These are phyloP conservation scores for Claviceps sp. DNA, from an alignment of 2,329 filamentous ascomycete species.

Conservation along the genomic window DNA sequence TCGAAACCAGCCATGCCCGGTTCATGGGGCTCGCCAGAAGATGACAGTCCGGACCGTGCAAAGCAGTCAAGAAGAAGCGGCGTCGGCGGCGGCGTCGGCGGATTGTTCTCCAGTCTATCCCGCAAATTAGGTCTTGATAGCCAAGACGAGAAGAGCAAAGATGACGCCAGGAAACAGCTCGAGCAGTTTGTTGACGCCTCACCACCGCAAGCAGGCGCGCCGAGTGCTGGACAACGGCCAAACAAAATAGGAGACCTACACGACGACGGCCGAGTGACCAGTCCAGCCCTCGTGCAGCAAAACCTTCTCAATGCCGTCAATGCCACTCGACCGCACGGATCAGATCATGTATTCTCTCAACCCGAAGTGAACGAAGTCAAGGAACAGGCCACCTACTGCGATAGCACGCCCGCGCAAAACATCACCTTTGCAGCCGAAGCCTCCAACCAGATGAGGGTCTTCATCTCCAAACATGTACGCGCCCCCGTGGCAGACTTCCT, in stretches of 20 bases:
- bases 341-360: conserved; percentile 56
- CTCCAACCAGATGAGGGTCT: conserved; percentile 60
- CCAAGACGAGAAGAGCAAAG: conserved; percentile 22
- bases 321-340: conserved; percentile 64
- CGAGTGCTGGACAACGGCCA: background rate
- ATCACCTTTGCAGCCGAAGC: conserved; percentile 58
- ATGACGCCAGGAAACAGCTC: conserved; percentile 27
- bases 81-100: conserved; percentile 25
- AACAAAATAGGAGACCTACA: conserved; percentile 11
- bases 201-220: conserved; percentile 8
- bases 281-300: conserved; percentile 47
- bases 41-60: conserved; percentile 19
- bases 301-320: conserved; percentile 68
- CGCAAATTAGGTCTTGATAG: conserved; percentile 55
- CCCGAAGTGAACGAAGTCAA: conserved; percentile 61
- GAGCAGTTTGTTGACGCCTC: conserved; percentile 29
- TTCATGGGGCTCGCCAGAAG: conserved; percentile 55
- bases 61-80: conserved; percentile 29
- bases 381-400: conserved; percentile 78
- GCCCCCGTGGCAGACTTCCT: conserved; percentile 42
- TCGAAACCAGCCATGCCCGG: conserved; percentile 52
- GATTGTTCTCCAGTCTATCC: conserved; percentile 55
- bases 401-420: conserved; percentile 60
- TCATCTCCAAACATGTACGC: conserved; percentile 45
- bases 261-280: conserved; percentile 43